Conservation (phyloP, 192 early-diverging fungal species). For the Backusella morwellensis region DNA sequence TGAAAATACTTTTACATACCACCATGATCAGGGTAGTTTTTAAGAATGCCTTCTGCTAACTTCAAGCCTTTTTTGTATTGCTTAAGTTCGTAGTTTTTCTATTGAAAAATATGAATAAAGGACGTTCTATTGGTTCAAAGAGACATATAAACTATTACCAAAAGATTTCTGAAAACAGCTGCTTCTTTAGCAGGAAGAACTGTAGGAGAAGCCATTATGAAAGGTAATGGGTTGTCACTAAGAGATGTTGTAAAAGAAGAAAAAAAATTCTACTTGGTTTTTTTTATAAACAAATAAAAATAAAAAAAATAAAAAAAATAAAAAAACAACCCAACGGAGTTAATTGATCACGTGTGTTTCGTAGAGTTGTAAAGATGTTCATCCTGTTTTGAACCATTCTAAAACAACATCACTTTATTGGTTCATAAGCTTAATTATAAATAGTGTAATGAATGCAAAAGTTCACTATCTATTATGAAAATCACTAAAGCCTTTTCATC, state of each 20-base stretch:
- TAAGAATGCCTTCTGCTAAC: slow-evolving; percentile 86
- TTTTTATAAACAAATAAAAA: background rate
- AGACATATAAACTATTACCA: slow-evolving; percentile 45
- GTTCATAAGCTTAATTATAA: no score
- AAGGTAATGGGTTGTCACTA: background rate
- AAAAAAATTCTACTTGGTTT: background rate
- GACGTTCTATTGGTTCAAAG: background rate
- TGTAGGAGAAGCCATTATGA: background rate
- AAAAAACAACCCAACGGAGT: background rate
- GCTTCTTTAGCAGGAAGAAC: slow-evolving; percentile 68
- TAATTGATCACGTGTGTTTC: background rate
- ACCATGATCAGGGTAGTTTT: slow-evolving; percentile 92
- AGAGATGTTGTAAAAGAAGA: background rate
- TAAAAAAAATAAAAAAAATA: background rate
- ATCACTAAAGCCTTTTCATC: no score
- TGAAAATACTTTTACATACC: slow-evolving; percentile 41
- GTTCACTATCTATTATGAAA: no score
- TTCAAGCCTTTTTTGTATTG: slow-evolving; percentile 97
- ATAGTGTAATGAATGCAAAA: no score
- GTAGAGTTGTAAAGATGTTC: background rate
- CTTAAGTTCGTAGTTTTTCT: slow-evolving; percentile 94
- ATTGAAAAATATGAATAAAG: slow-evolving; percentile 16
- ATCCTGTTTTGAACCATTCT: no score
- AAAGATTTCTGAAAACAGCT: slow-evolving; percentile 66
- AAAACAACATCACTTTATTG: background rate